Evolutionary conservation across 2,329 filamentous ascomycete genomes (phyloP).

Genomic region (Trichophaea hybrida): DNA sequence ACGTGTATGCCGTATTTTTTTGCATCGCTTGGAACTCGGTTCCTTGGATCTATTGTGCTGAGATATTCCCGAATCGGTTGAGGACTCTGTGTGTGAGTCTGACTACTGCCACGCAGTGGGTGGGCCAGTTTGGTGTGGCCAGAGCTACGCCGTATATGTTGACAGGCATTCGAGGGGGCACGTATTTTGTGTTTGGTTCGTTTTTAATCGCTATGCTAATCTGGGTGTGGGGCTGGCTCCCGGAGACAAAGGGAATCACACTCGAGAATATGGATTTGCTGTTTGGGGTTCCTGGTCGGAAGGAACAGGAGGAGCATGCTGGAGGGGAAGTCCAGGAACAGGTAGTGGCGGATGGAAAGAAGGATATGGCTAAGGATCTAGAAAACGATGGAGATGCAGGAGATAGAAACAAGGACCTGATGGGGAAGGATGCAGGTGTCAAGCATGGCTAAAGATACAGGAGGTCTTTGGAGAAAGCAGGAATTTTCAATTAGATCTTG

Average conservation of each 20-base stretch:
- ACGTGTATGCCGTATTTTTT: slow-evolving; percentile 33
- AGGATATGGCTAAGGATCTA: neutral
- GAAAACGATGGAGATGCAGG: neutral
- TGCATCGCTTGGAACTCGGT: slow-evolving; percentile 35
- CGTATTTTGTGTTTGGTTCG: slow-evolving; percentile 55
- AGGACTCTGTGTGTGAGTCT: slow-evolving; percentile 29
- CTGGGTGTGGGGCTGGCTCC: slow-evolving; percentile 49
- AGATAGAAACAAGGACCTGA: neutral
- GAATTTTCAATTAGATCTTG: neutral
- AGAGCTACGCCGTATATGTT: slow-evolving; percentile 39
- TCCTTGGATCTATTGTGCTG: slow-evolving; percentile 36
- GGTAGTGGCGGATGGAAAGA: neutral
- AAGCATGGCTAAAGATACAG: neutral
- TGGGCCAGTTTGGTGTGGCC: slow-evolving; percentile 38
- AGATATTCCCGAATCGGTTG: slow-evolving; percentile 37
- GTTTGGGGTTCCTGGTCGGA: slow-evolving; percentile 31
- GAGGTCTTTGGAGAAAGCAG: neutral
- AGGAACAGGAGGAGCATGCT: neutral
- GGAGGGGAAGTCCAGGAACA: neutral
- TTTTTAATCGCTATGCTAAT: slow-evolving; percentile 44
- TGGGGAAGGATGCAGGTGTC: neutral
- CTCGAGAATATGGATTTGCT: slow-evolving; percentile 51
- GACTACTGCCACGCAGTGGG: slow-evolving; percentile 32
- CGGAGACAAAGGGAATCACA: slow-evolving; percentile 52
- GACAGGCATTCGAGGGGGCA: slow-evolving; percentile 44